Percentiles rank a stretch among this genome's conserved stretches.
Evolutionary conservation across 2,329 filamentous ascomycete genomes (phyloP).

Genomic region (Fusarium sp.): DNA sequence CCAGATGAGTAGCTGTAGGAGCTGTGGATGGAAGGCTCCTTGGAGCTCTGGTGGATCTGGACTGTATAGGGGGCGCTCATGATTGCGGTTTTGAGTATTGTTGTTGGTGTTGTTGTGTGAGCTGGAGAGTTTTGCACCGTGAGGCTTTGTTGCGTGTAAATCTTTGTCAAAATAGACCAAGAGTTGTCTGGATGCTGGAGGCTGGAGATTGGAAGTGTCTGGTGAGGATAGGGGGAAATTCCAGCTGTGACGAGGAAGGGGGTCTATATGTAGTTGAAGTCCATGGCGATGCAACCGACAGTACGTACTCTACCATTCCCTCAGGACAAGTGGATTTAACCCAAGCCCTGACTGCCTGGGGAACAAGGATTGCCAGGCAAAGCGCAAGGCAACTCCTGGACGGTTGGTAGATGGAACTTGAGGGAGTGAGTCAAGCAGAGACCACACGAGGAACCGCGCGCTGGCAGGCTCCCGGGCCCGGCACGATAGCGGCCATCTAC

Average conservation of each 20-base stretch:
- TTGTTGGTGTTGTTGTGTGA: conserved; percentile 14
- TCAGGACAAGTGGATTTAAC: conserved; percentile 29
- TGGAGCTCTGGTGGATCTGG: conserved; percentile 50
- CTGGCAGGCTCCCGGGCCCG: conserved; percentile 25
- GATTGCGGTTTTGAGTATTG: conserved; percentile 24
- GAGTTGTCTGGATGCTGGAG: conserved; percentile 6
- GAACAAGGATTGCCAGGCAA: conserved; percentile 34
- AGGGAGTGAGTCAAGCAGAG: conserved; percentile 38
- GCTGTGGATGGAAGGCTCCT: conserved; percentile 45
- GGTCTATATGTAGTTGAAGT: conserved; percentile 40
- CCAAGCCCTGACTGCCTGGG: conserved; percentile 35
- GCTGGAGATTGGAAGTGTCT: conserved; percentile 32
- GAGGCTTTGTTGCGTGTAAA: conserved; percentile 13
- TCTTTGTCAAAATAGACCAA: neutral
- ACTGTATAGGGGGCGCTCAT: conserved; percentile 45
- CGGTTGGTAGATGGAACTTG: conserved; percentile 31
- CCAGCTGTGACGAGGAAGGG: conserved; percentile 24
- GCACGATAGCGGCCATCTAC: conserved; percentile 37
- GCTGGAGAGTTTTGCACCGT: conserved; percentile 1
- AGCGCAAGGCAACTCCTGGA: conserved; percentile 33
- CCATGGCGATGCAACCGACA: conserved; percentile 31
- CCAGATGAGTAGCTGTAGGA: conserved; percentile 44
- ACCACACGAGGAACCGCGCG: conserved; percentile 30
- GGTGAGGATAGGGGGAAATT: conserved; percentile 13
- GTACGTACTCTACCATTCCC: conserved; percentile 39